phyloP scores from a whole-genome alignment of 208 protist genomes.

The Balamuthia mandrillaris region DNA sequence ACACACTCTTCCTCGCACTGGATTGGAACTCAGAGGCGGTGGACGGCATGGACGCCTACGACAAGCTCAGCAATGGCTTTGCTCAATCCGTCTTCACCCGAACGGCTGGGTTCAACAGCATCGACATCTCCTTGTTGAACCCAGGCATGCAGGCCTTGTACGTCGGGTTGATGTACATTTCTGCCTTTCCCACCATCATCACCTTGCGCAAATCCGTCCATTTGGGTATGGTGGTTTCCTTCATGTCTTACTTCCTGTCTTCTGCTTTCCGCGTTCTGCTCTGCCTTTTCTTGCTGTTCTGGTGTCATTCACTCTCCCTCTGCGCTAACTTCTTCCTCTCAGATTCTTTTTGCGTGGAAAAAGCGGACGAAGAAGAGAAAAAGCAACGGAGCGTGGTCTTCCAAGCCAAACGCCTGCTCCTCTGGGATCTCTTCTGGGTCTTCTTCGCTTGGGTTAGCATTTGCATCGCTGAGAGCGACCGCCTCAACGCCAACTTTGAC shows the following conservation, averaged over 20 bases:
- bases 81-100: not conserved
- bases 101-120: not conserved
- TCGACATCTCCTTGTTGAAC: not conserved
- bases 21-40: not conserved
- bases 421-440: not conserved
- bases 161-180: slow-evolving; percentile 33
- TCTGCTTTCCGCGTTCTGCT: no score
- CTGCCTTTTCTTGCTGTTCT: no score
- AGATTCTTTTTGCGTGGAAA: no score
- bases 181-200: not conserved
- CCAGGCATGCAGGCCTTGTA: not conserved
- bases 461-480: not conserved
- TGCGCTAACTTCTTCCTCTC: no score
- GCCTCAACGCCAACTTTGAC: not conserved
- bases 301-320: no score
- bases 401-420: not conserved
- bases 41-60: no score
- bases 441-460: slow-evolving; percentile 8
- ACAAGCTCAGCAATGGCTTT: no score
- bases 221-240: not conserved
- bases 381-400: not conserved
- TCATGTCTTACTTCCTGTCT: no score
- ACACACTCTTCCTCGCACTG: not conserved
- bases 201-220: not conserved
- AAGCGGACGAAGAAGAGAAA: no score